Percentiles rank a stretch among this genome's conserved stretches.
These are phyloP conservation scores for Aspergillus calidoustus DNA, from an alignment of 2,329 filamentous ascomycete genomes.

Conservation along the genomic window DNA sequence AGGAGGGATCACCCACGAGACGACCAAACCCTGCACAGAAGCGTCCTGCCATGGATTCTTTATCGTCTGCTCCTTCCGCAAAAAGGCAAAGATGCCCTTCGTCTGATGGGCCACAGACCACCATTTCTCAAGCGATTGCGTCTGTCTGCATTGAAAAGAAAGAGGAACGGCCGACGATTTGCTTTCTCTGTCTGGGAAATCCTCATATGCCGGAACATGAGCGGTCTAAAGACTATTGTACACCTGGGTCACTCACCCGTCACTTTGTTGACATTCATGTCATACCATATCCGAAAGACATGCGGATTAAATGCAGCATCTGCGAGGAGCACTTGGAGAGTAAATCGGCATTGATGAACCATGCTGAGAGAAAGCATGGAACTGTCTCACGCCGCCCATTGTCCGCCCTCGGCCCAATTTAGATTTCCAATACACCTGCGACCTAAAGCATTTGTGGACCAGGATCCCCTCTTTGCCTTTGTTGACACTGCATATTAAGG, in stretches of 20 bases:
- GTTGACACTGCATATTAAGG: too few species aligned
- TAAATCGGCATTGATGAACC: conserved; percentile 25
- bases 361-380: conserved; percentile 26
- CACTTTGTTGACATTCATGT: conserved; percentile 28
- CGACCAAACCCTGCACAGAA: too few species aligned
- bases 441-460: conserved; percentile 9
- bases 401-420: conserved; percentile 20
- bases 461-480: conserved; percentile 1
- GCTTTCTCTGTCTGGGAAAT: conserved; percentile 29
- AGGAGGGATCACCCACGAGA: too few species aligned
- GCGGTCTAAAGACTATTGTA: conserved; percentile 21
- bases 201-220: conserved; percentile 19
- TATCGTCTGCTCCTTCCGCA: conserved; percentile 16
- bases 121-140: conserved; percentile 21
- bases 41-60: too few species aligned
- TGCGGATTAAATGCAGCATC: conserved; percentile 25
- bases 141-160: conserved; percentile 25
- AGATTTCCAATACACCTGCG: conserved; percentile 10
- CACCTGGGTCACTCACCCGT: conserved; percentile 28
- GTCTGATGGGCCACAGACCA: conserved; percentile 13
- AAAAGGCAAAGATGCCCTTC: conserved; percentile 20
- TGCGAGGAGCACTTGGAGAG: conserved; percentile 22
- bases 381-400: conserved; percentile 20
- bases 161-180: conserved; percentile 26
- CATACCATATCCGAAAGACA: conserved; percentile 25